Conservation (phyloP, 495 filamentous ascomycete species). For the Trichoderma gamsii region DNA sequence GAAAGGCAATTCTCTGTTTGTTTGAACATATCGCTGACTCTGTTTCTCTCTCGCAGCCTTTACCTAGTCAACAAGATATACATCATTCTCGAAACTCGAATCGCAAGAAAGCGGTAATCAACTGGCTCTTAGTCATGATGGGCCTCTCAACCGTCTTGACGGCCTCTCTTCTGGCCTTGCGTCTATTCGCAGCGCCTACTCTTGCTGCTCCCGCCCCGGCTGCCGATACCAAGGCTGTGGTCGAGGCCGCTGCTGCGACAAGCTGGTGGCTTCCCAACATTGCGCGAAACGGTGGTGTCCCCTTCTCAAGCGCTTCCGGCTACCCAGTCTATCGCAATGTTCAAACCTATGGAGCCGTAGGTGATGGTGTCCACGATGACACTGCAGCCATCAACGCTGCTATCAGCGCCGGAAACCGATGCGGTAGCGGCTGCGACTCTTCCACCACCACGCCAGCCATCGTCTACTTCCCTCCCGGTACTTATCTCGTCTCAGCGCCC, state of each 20-base stretch:
- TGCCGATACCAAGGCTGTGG: neutral
- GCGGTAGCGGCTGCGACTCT: slow-evolving; percentile 77
- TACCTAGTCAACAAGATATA: neutral
- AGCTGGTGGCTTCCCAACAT: slow-evolving; percentile 45
- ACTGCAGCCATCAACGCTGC: slow-evolving; percentile 85
- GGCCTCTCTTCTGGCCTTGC: slow-evolving; percentile 15
- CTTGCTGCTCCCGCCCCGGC: slow-evolving; percentile 11
- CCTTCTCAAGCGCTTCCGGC: slow-evolving; percentile 31
- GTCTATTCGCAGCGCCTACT: slow-evolving; percentile 11
- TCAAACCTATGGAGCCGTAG: slow-evolving; percentile 45
- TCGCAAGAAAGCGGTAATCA: neutral
- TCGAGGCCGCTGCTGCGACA: slow-evolving; percentile 1
- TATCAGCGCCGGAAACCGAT: slow-evolving; percentile 61
- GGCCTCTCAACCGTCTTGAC: slow-evolving; percentile 16
- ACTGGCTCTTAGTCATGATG: slow-evolving; percentile 15
- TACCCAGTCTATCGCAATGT: slow-evolving; percentile 55
- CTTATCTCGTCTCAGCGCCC: slow-evolving; percentile 62
- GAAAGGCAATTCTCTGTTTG: neutral
- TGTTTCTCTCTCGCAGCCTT: neutral
- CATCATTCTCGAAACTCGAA: neutral
- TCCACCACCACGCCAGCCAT: slow-evolving; percentile 69
- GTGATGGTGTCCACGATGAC: slow-evolving; percentile 77
- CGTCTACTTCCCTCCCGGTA: slow-evolving; percentile 77
- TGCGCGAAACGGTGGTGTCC: slow-evolving; percentile 41
- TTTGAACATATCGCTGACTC: neutral